A percentile compares a stretch with the other conserved stretches of the same genome.
Evolutionary conservation across 2,329 filamentous ascomycete genomes (phyloP).

Genomic region (Sclerotinia subarctica): DNA sequence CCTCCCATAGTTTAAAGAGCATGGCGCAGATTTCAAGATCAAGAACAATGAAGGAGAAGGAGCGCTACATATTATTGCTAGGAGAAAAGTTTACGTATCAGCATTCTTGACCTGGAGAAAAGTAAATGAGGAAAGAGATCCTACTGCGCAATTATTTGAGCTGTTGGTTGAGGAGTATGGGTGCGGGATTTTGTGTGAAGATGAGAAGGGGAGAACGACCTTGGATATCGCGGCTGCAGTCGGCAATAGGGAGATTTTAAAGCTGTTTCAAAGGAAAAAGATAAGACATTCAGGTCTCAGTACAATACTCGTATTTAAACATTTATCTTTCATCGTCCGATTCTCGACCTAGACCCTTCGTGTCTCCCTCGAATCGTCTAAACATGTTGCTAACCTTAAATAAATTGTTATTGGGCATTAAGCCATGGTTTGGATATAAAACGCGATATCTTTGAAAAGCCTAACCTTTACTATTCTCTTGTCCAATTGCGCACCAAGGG

Average conservation of each 20-base stretch:
- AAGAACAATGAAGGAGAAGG: neutral
- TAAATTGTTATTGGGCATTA: no score
- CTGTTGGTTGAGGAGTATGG: neutral
- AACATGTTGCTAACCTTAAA: no score
- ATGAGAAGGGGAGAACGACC: constrained; percentile 4
- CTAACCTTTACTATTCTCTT: no score
- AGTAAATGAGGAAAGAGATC: neutral
- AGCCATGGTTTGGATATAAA: no score
- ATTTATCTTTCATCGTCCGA: neutral
- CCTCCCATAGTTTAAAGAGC: neutral
- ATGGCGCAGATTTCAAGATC: neutral
- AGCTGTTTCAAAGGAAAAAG: neutral
- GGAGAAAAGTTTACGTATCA: neutral
- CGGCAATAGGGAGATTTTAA: neutral
- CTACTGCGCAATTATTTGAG: neutral
- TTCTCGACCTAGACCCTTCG: no score
- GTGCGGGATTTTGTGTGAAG: constrained; percentile 1
- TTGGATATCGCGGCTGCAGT: constrained; percentile 13
- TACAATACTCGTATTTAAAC: no score
- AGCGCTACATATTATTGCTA: constrained; percentile 1
- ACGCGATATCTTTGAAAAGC: no score
- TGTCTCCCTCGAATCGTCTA: no score
- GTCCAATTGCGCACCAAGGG: no score
- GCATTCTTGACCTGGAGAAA: no score
- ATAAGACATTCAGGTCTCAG: neutral